Conservation (phyloP, 2,329 filamentous ascomycete species). For the Diaporthe sp. region DNA sequence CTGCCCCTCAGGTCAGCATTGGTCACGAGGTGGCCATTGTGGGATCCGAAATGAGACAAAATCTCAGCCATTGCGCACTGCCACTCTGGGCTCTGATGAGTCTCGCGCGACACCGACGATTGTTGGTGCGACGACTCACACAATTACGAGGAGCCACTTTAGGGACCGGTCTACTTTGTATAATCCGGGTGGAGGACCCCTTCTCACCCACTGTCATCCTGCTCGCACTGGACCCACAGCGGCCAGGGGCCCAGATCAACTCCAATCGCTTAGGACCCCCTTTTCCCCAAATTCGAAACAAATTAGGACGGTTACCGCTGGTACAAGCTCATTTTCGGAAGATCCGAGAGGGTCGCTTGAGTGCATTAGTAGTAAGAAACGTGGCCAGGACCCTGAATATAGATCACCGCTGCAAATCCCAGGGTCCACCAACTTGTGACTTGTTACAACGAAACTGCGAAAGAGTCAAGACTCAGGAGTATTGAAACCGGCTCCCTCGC, state of each 20-base stretch:
- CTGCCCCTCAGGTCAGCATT: neutral
- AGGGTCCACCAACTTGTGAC: slow-evolving; percentile 24
- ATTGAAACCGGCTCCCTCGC: slow-evolving; percentile 28
- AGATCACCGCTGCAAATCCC: slow-evolving; percentile 20
- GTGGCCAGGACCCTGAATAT: slow-evolving; percentile 20
- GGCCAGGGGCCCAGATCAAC: slow-evolving; percentile 2
- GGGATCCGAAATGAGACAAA: slow-evolving; percentile 33
- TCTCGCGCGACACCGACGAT: slow-evolving; percentile 7
- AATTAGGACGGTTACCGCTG: slow-evolving; percentile 20
- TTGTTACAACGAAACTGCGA: slow-evolving; percentile 21
- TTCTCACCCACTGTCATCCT: neutral
- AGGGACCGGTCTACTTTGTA: neutral
- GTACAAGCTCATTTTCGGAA: slow-evolving; percentile 25
- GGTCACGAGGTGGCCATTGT: neutral
- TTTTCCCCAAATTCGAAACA: slow-evolving; percentile 22
- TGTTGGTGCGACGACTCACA: slow-evolving; percentile 20
- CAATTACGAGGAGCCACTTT: slow-evolving; percentile 29
- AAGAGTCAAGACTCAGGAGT: slow-evolving; percentile 27
- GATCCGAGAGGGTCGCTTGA: slow-evolving; percentile 21
- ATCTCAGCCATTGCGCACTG: slow-evolving; percentile 19
- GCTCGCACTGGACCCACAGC: slow-evolving; percentile 7
- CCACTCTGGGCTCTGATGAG: slow-evolving; percentile 7
- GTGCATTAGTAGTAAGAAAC: slow-evolving; percentile 21
- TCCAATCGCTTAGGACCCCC: slow-evolving; percentile 22
- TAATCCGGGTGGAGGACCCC: slow-evolving; percentile 4